Evolutionary conservation across 352 stramenopile species (phyloP), one percentile per base, ranked within the genome.

Genomic region (Peronospora destructor): DNA sequence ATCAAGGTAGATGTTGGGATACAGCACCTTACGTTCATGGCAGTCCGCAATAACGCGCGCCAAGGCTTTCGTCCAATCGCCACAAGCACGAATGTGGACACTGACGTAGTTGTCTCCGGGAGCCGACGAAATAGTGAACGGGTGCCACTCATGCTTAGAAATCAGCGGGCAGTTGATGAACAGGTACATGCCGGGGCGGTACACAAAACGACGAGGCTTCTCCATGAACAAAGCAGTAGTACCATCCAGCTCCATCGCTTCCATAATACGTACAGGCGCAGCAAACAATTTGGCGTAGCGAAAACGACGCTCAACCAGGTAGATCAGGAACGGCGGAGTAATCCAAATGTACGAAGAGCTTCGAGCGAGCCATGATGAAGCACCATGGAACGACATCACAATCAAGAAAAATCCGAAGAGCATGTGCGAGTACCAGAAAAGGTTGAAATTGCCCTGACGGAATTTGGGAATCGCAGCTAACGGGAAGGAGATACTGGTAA

Each of bases 51-150:
- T 83, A 4, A 88, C 48, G 2, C 70, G 62, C 16, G 65, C 63
- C 42, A 94, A 64, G 0, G 72, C 74, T 40, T 71, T 39, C 3
- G 78, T 91, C 79, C 76, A 92, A 39, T 91, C 81, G 40, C 84
- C 79, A 26, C 72, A 74, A 2, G 72, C 75, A 42, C 73, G 77
- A 14, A 92, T 87, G 68, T 90, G 78, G 21, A 92, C 69, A 40
- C 74, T 87, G 32, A 91, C 59, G 45, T 87, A 89, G 42, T 89
- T 84, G 66, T 95, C 83, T 0, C 61, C 62, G 16, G 86, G 86
- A 30, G 84, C 84, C 11, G 80, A 94, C 23, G 85, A 94, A 47
- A 97, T 85, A 9, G 83, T 96, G 66, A 96, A 97, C 38, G 88
- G 87, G 45, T 97, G 88, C 86, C 86, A 96, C 67, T 96, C 77